Base-by-base conservation (phyloP, 106 monocot genomes). In the Platanthera zijinensis region DNA sequence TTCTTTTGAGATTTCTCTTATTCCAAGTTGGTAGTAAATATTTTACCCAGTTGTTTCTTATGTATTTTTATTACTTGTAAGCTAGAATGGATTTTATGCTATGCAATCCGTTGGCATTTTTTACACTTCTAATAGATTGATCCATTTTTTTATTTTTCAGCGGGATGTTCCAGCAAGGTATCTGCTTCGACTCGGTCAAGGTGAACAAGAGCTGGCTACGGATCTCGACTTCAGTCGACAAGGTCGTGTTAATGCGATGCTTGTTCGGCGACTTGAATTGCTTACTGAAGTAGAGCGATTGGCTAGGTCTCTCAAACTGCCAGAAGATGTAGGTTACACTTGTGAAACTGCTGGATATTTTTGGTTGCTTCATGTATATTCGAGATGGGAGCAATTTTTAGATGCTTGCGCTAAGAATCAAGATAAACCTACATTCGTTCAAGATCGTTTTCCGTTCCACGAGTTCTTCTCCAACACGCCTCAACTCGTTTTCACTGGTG, bases 161-260 rank as follows among this genome's bases (percentile, higher is more conserved):
- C 90, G 99, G 54, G 99, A 99, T 85, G 94, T 99, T 7, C 99
- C 99, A 72, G 99, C 99, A 57, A 86, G 99, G 67, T 99, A 99
- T 78, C 90, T 99, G 59, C 99, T 99, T 52, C 89, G 99, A 4
- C 82, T 99, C 52, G 99, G 99, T 84, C 99, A 99, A 78, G 99
- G 99, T 50, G 99, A 99, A 74, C 99, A 99, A 78, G 99, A 99
- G 72, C 85, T 99, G 52, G 99, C 99, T 50, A 99, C 99, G 8
- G 99, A 94, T 90, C 92, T 99, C 73, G 99, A 99, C 74, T 99
- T 99, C 74, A 99, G 99, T 51, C 87, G 99, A 51, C 99, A 99
- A 82, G 99, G 99, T 19, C 94, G 94, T 79, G 99, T 99, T 28
- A 99, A 99, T 76, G 87, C 94, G 11, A 99, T 99, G 99, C 99